Evolutionary conservation across 208 protist genomes (phyloP), one percentile per base, ranked within the genome.

Genomic region (Endotrypanum monterogeii): DNA sequence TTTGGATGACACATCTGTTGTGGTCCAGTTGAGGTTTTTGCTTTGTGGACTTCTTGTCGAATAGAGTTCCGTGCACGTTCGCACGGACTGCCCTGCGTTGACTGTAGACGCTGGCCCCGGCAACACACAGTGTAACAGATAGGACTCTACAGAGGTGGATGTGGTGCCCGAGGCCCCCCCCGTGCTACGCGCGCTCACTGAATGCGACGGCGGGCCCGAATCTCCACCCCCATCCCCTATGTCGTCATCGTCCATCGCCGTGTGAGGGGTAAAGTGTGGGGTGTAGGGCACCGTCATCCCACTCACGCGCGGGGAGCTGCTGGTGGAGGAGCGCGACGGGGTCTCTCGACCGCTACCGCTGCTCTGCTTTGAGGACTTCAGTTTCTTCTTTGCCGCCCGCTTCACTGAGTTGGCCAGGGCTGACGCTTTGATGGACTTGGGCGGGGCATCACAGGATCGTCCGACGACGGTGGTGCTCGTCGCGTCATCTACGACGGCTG

Each of bases 161-260:
- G 76, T 32, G 56, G 48, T 41, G 18, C 44, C 52, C 0, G 35
- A n/a, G 9, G 62, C 39, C 37, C 67, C 73, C 37, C 76, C 76
- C 2, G 71, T 68, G 71, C 76, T 81, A 65, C 70, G 71, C 30
- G 66, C 69, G 58, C 76, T 81, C 50, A 68, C 35, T 23, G 76
- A 81, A 55, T 62, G 61, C 52, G 28, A 5, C 12, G 20, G 16
- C 52, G 20, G 41, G 11, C 14, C 50, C 3, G 18, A 41, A 23
- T 1, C 69, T 25, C 12, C 37, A 39, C 16, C 57, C 8, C 25
- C 69, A 18, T 48, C 39, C 11, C 35, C 44, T 12, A 39, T 23
- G 20, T 30, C 63, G n/a, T 57, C 67, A 11, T 73, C 46, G 28
- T 61, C 52, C 2, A 18, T 44, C 1, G 69, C n/a, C 30, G 18